These are phyloP conservation scores for Tothia fuscella DNA, from an alignment of 2,329 filamentous ascomycete species.

Conservation along the genomic window DNA sequence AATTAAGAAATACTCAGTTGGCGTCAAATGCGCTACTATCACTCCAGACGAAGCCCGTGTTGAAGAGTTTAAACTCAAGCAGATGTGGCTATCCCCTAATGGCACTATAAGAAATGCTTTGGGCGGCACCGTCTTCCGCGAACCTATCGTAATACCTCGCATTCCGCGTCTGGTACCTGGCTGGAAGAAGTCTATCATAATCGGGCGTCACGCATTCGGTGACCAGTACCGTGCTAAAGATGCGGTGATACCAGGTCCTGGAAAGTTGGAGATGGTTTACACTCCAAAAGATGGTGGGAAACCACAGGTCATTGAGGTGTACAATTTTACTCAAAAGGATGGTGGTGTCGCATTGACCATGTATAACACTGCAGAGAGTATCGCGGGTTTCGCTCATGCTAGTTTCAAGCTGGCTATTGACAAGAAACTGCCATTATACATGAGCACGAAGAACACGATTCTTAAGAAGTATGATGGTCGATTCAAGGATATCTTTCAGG, in stretches of 20 bases:
- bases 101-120: constrained; percentile 64
- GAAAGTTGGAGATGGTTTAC: constrained; percentile 89
- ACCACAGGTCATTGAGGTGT: constrained; percentile 82
- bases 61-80: constrained; percentile 96
- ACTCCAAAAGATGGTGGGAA: constrained; percentile 64
- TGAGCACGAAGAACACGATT: constrained; percentile 99
- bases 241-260: constrained; percentile 66
- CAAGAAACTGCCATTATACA: constrained; percentile 88
- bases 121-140: constrained; percentile 95
- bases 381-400: constrained; percentile 86
- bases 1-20: constrained; percentile 97
- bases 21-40: constrained; percentile 98
- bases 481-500: constrained; percentile 99
- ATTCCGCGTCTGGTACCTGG: constrained; percentile 89
- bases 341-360: constrained; percentile 88
- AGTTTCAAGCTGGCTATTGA: constrained; percentile 89
- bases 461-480: constrained; percentile 96
- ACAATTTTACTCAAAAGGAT: constrained; percentile 63
- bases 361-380: constrained; percentile 97
- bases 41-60: constrained; percentile 95
- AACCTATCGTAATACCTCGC: constrained; percentile 90
- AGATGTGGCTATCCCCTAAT: constrained; percentile 99
- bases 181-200: constrained; percentile 99
- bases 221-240: constrained; percentile 99
- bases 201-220: constrained; percentile 94